phyloP scores from a whole-genome alignment of 108 stramenopile species.

The Chaetoceros muelleri region DNA sequence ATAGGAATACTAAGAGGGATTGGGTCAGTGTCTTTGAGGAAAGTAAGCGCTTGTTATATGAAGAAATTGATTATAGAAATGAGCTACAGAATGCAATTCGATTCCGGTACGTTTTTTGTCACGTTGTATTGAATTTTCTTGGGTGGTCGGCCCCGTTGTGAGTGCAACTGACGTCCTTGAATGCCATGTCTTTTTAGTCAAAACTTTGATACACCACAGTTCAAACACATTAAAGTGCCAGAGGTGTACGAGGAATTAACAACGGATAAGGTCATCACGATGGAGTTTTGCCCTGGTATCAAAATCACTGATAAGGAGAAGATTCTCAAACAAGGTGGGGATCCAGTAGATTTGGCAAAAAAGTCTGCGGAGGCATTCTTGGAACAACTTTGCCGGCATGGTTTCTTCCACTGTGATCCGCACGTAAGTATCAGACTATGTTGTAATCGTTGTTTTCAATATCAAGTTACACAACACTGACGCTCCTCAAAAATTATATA shows the following conservation, averaged over 20 bases:
- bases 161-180: neutral
- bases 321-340: slow-evolving; percentile 45
- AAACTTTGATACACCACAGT: slow-evolving; percentile 69
- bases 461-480: too few species aligned
- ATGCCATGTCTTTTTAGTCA: slow-evolving; percentile 12
- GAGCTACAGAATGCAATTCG: slow-evolving; percentile 81
- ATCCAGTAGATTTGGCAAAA: slow-evolving; percentile 73
- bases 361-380: slow-evolving; percentile 89
- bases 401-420: too few species aligned
- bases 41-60: slow-evolving; percentile 85
- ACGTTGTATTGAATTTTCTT: slow-evolving; percentile 2
- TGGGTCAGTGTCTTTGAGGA: slow-evolving; percentile 93
- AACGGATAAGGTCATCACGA: slow-evolving; percentile 77
- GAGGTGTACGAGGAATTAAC: slow-evolving; percentile 77
- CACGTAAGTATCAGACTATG: slow-evolving; percentile 13
- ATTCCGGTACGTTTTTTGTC: slow-evolving; percentile 39
- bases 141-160: neutral
- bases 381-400: slow-evolving; percentile 92
- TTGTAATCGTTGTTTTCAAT: neutral
- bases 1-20: slow-evolving; percentile 76
- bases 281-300: slow-evolving; percentile 93
- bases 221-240: slow-evolving; percentile 86
- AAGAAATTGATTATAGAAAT: slow-evolving; percentile 92
- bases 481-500: slow-evolving; percentile 1
- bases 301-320: slow-evolving; percentile 87